Evolutionary conservation across 306 rosid genomes (phyloP).

Genomic region (Medicago arabica): DNA sequence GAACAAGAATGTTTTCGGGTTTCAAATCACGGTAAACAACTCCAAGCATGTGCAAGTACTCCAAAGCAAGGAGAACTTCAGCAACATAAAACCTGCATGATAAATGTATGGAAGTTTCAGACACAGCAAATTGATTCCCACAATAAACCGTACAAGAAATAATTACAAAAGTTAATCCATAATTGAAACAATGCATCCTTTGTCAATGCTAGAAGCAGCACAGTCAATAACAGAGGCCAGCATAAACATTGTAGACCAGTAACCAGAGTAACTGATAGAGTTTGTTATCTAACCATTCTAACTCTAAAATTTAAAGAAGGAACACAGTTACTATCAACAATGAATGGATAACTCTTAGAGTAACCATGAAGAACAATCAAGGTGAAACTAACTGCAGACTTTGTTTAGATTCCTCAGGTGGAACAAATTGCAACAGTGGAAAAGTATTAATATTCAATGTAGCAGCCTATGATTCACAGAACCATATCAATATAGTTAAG

Average conservation of each 20-base stretch:
- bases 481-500: constrained; percentile 19
- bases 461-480: constrained; percentile 35
- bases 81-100: constrained; percentile 78
- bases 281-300: constrained; percentile 15
- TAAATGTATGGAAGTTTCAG: constrained; percentile 6
- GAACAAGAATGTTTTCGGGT: constrained; percentile 83
- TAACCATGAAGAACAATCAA: constrained; percentile 25
- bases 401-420: constrained; percentile 29
- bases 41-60: constrained; percentile 90
- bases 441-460: background rate
- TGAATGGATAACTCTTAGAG: constrained; percentile 11
- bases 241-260: constrained; percentile 17
- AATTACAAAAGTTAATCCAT: background rate
- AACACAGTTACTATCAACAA: constrained; percentile 9
- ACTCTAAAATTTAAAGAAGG: constrained; percentile 17
- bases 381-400: constrained; percentile 31
- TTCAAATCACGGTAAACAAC: constrained; percentile 80
- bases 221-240: constrained; percentile 23
- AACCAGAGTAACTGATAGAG: constrained; percentile 7
- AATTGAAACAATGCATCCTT: background rate
- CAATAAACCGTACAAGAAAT: background rate
- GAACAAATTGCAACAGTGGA: constrained; percentile 25
- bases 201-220: constrained; percentile 4
- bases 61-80: constrained; percentile 84
- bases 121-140: constrained; percentile 24